Base-by-base conservation (phyloP, 352 stramenopile genomes). In the Poterioochromonas sp. region DNA sequence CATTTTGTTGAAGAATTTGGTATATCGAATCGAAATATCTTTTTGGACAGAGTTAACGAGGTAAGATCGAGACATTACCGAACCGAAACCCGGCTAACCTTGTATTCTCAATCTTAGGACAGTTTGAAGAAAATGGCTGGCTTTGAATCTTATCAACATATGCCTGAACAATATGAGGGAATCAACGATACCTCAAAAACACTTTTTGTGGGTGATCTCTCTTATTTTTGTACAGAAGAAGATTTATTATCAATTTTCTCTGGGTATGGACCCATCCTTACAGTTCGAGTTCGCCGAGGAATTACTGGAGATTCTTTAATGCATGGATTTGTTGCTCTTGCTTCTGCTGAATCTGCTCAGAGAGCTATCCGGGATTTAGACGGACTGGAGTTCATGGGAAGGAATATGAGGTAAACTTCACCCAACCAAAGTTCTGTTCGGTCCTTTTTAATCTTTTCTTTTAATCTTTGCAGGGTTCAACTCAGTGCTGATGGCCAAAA, bases 241-340 rank as follows among this genome's bases (percentile, higher is more conserved):
- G 58, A 68, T 35, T 18, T 68, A 8, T 68, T 12, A 5, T 29
- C 5, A 15, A 8, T 68, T 5, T 68, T 68, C 26, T 5, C 58
- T 18, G 34, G 26, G 58, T 68, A 40, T 68, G 58, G 58, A 12
- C 26, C 26, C 34, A 68, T 68, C 58, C 26, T 35, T 5, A 68
- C 58, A 15, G 58, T 68, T 12, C 58, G 58, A 15, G 58, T 68
- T 12, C 12, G 58, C 5, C 12, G 58, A 32, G 58, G 58, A 32
- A 26, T 68, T 12, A 68, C 58, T 68, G 58, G 58, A 32, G 58
- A 68, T 5, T 68, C 58, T 32, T 35, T 68, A 26, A 68, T 68
- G 58, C 58, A 68, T 39, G 58, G 58, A 5, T 68, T 68, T 26
- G 34, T 68, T 12, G 58, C 58, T 8, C 12, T 68, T 5, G 58